Evolutionary conservation across 2,329 filamentous ascomycete genomes (phyloP).

Genomic region (Decorospora gaudefroyi): DNA sequence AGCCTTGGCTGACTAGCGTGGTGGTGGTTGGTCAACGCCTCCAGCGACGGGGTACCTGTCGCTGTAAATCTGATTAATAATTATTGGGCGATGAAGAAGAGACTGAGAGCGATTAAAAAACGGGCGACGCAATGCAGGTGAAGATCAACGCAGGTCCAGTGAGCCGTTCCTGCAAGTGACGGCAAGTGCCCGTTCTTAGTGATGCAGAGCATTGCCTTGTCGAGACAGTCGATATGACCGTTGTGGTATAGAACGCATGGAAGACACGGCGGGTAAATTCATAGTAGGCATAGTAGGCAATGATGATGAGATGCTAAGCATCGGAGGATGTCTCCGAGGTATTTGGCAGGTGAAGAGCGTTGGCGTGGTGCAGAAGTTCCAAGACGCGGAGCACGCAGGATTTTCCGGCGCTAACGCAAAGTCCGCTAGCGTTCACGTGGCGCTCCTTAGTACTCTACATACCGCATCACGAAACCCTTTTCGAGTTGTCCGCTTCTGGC

Average conservation of each 20-base stretch:
- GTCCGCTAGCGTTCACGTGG: conserved; percentile 1
- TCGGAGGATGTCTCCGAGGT: not conserved
- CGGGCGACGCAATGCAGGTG: too few relatives aligned
- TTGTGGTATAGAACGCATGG: not conserved
- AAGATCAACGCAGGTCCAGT: conserved; percentile 1
- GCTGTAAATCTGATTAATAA: too few relatives aligned
- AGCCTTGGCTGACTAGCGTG: too few relatives aligned
- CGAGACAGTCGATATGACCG: not conserved
- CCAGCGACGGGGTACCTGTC: too few relatives aligned
- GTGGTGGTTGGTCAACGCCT: too few relatives aligned
- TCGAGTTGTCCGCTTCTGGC: conserved; percentile 3
- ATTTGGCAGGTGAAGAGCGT: not conserved
- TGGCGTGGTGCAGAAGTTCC: not conserved
- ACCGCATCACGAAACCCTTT: conserved; percentile 4
- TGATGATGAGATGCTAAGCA: conserved; percentile 1
- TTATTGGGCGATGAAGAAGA: too few relatives aligned
- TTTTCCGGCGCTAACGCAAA: conserved; percentile 1
- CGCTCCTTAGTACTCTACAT: too few relatives aligned
- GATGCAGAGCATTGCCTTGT: conserved; percentile 5
- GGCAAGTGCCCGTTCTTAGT: conserved; percentile 4
- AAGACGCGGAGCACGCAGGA: conserved; percentile 3
- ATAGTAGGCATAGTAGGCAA: not conserved
- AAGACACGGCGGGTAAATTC: conserved; percentile 6
- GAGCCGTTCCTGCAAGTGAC: conserved; percentile 1
- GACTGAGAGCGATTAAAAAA: too few relatives aligned